Percentiles rank a stretch among this genome's conserved stretches.
phyloP scores from a whole-genome alignment of 2,329 filamentous ascomycete species.

The Sarocladiaceae sp. region DNA sequence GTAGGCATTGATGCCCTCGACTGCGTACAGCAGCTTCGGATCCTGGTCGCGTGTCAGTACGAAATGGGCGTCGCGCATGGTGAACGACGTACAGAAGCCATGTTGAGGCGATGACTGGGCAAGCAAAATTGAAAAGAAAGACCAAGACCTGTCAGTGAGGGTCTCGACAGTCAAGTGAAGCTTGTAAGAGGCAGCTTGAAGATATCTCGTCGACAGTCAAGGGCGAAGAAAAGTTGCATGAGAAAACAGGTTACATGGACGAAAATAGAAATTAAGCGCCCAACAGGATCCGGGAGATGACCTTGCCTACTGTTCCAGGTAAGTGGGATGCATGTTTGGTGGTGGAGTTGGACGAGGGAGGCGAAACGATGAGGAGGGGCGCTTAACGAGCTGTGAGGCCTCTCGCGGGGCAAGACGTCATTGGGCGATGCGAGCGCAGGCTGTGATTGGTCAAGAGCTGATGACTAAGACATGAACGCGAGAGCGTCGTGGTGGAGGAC shows the following conservation, averaged over 20 bases:
- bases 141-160: no score
- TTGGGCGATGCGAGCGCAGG: no score
- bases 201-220: no score
- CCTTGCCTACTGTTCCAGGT: background rate
- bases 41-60: constrained; percentile 33
- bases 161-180: no score
- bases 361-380: constrained; percentile 8
- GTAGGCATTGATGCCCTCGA: constrained; percentile 85
- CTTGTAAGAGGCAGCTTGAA: no score
- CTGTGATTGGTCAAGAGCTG: no score
- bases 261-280: constrained; percentile 9
- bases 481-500: no score
- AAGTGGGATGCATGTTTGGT: constrained; percentile 10
- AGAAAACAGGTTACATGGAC: background rate
- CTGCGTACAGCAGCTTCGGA: constrained; percentile 60
- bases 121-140: no score
- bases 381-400: constrained; percentile 7
- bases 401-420: constrained; percentile 7
- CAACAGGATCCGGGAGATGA: background rate
- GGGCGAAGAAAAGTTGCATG: background rate
- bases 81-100: background rate
- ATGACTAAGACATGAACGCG: no score
- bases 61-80: background rate
- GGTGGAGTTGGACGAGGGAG: background rate
- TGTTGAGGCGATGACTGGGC: background rate